phyloP scores from a whole-genome alignment of 2,329 filamentous ascomycete species.

The Epichloe sibirici region DNA sequence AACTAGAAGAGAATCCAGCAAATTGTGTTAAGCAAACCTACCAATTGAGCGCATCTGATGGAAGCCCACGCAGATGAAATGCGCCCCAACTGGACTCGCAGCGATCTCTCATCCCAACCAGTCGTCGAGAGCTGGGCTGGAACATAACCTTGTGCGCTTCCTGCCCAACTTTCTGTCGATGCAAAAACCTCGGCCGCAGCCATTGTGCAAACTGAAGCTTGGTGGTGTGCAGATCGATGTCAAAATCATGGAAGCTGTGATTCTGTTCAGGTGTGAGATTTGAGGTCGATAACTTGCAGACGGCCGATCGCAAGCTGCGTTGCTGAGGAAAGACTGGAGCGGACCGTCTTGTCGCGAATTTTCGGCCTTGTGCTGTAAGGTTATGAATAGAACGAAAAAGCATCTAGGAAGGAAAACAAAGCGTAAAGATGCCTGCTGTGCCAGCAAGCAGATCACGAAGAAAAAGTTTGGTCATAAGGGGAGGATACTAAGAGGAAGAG shows the following conservation, averaged over 20 bases:
- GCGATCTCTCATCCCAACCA: slow-evolving; percentile 12
- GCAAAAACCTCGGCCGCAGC: slow-evolving; percentile 37
- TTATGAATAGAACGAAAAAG: neutral
- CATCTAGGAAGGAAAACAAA: neutral
- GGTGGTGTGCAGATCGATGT: slow-evolving; percentile 27
- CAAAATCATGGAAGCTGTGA: slow-evolving; percentile 42
- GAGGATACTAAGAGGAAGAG: neutral
- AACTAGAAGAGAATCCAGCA: neutral
- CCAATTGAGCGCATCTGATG: neutral
- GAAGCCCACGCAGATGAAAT: slow-evolving; percentile 21
- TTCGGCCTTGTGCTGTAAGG: neutral
- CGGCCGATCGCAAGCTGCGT: slow-evolving; percentile 8
- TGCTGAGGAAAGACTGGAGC: neutral
- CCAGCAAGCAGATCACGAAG: neutral
- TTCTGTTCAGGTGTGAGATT: neutral
- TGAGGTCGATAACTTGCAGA: neutral
- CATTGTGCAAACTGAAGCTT: slow-evolving; percentile 39
- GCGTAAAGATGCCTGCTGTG: neutral
- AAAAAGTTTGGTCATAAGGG: neutral
- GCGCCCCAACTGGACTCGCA: slow-evolving; percentile 23
- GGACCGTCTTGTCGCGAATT: neutral
- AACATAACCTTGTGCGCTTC: slow-evolving; percentile 26
- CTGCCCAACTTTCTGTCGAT: slow-evolving; percentile 29
- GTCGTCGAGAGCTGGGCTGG: slow-evolving; percentile 22
- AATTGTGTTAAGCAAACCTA: neutral